Evolutionary conservation across 495 filamentous ascomycete species (phyloP), one percentile per base, ranked within the genome.

Genomic region (Elasticomyces elasticus): DNA sequence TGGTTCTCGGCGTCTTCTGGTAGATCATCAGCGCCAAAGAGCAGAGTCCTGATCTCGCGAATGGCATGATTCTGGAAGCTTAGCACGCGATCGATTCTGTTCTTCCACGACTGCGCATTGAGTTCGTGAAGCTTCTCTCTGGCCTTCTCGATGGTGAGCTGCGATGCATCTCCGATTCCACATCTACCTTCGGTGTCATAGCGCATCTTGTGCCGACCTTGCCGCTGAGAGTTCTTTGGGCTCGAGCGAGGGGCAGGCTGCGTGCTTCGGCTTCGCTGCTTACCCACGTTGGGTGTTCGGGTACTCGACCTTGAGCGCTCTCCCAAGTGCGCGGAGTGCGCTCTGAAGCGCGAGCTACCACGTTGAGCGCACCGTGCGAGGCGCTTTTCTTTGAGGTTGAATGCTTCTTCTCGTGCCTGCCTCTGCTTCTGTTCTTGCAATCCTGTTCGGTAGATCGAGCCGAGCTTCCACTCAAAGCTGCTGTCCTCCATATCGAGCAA

Each of bases 401-500:
- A 97, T 0, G 92, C 91, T 40, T 94, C 87, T 69, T 95, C 88
- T 23, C 92, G 79, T 12, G 90, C 91, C 54, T 90, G 70, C 13
- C 92, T 79, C 64, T 96, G 91, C 64, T 81, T 79, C 69, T 96
- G 88, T 62, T 99, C 92, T 45, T 88, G 72, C 22, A 94, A 71
- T 1, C 94, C 92, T 20, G 84, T 77, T 5, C 91, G 82, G 62
- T 97, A 97, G 44, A 97, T 99, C 59, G 83, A 78, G 0, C 88
- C 86, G 20, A 99, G 75, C 63, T 95, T 95, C 85, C 90, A 96
- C 65, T 99, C 92, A 63, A 99, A 99, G 0, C 87, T 83, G 48
- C 92, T 89, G 67, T 99, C 92, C 68, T 99, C 92, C 44, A 99
- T 72, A 55, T 95, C 88, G 53, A 97, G 87, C 22, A 95, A 70